A percentile compares a stretch with the other conserved stretches of the same genome.
phyloP scores from a whole-genome alignment of 139 green algal genomes.

The Micractinium conductrix region DNA sequence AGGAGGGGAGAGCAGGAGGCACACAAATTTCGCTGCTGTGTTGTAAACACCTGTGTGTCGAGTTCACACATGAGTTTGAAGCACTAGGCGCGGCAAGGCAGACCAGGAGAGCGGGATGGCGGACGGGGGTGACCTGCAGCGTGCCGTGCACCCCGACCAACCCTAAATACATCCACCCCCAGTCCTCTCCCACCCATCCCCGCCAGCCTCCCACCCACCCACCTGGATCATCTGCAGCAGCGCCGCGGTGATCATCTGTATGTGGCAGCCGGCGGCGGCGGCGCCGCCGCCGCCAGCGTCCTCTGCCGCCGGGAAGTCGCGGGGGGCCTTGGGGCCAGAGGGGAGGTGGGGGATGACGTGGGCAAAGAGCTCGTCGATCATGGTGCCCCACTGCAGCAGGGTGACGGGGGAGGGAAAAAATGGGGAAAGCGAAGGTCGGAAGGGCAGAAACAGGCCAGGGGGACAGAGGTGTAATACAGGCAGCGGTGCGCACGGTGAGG shows the following conservation, averaged over 20 bases:
- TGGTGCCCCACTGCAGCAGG: constrained; percentile 36
- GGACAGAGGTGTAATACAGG: background rate
- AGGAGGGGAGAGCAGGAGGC: background rate
- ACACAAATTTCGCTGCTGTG: no score
- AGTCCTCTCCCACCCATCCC: no score
- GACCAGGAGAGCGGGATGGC: no score
- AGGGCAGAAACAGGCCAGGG: no score
- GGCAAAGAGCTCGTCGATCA: constrained; percentile 67
- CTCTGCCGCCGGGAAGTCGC: constrained; percentile 31
- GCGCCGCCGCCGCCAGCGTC: constrained; percentile 19
- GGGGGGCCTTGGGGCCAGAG: constrained; percentile 12
- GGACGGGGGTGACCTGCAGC: no score
- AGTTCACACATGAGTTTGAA: no score
- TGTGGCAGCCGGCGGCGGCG: no score
- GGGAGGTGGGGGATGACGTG: constrained; percentile 10
- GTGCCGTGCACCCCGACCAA: no score
- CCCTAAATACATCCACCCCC: no score
- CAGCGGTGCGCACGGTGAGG: background rate
- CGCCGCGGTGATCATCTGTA: constrained; percentile 68
- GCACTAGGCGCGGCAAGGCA: no score
- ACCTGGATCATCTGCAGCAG: constrained; percentile 82
- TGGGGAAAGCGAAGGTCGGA: background rate
- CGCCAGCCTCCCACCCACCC: no score
- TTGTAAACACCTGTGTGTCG: no score
- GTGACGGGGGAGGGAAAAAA: background rate